These are phyloP conservation scores for Lactarius indigo DNA, from an alignment of 768 basidiomycete species.

Conservation along the genomic window DNA sequence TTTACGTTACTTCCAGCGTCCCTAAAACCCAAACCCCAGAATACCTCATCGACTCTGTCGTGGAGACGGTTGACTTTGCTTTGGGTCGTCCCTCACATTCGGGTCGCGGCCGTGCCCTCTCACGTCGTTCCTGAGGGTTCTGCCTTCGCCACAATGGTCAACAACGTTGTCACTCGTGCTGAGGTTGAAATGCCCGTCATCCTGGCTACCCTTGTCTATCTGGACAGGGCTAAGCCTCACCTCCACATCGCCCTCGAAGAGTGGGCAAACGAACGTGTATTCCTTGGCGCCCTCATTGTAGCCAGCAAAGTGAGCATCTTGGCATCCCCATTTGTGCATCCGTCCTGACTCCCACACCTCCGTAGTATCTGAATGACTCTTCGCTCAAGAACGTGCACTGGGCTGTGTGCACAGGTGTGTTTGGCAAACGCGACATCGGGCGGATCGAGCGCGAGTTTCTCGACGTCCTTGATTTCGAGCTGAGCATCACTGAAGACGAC, in stretches of 20 bases:
- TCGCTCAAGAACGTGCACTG: slow-evolving; percentile 86
- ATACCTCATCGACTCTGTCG: slow-evolving; percentile 63
- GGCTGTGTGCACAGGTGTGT: slow-evolving; percentile 74
- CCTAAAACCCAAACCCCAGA: slow-evolving; percentile 40
- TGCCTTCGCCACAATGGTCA: slow-evolving; percentile 62
- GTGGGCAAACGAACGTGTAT: slow-evolving; percentile 88
- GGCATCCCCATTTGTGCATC: slow-evolving; percentile 25
- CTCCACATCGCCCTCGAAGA: slow-evolving; percentile 78
- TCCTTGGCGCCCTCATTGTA: slow-evolving; percentile 83
- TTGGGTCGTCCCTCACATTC: slow-evolving; percentile 64
- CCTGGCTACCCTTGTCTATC: slow-evolving; percentile 71
- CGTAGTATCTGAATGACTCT: slow-evolving; percentile 80
- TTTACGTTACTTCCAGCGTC: not conserved
- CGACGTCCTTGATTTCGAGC: slow-evolving; percentile 72
- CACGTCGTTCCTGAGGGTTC: slow-evolving; percentile 50
- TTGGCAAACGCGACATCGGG: slow-evolving; percentile 73
- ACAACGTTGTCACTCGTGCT: slow-evolving; percentile 65
- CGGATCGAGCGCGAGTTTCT: slow-evolving; percentile 78
- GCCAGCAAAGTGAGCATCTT: slow-evolving; percentile 67
- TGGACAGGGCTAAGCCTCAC: slow-evolving; percentile 72
- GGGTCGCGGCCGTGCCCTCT: slow-evolving; percentile 43
- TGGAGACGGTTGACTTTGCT: slow-evolving; percentile 73
- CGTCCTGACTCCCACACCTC: not conserved
- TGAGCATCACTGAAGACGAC: slow-evolving; percentile 58
- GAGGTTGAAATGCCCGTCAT: slow-evolving; percentile 69